Conservation (phyloP, 495 filamentous ascomycete species). For the Stereocaulon alpinum region DNA sequence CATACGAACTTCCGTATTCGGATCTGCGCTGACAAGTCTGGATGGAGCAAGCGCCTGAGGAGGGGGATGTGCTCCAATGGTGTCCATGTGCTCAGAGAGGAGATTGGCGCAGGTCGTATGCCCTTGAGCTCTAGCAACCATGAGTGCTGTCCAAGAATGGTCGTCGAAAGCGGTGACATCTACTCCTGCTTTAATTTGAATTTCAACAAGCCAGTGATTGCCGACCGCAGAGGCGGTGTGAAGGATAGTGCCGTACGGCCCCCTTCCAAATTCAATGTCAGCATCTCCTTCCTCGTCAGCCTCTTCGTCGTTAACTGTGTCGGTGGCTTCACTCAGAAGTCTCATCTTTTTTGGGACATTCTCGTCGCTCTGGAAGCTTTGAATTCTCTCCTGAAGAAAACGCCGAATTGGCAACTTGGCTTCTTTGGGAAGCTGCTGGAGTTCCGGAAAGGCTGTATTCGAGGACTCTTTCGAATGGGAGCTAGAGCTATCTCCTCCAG, state of each 20-base stretch:
- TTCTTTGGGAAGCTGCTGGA: constrained; percentile 3
- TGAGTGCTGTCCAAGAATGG: background rate
- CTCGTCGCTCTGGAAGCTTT: background rate
- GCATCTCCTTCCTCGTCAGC: background rate
- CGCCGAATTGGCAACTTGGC: constrained; percentile 1
- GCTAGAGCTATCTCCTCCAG: background rate
- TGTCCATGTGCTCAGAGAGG: background rate
- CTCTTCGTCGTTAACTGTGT: background rate
- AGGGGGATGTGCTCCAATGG: background rate
- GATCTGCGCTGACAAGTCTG: background rate
- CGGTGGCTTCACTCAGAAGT: background rate
- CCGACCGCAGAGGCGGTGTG: constrained; percentile 2
- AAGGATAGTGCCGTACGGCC: constrained; percentile 5
- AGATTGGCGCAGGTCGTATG: background rate
- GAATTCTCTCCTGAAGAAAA: background rate
- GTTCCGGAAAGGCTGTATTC: background rate
- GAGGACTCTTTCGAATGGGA: background rate
- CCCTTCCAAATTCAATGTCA: background rate
- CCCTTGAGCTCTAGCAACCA: constrained; percentile 4
- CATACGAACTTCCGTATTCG: background rate
- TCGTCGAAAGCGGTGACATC: constrained; percentile 3
- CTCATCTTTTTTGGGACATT: background rate
- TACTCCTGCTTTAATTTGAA: constrained; percentile 4
- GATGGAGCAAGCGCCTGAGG: background rate
- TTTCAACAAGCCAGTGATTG: constrained; percentile 2